Conservation (phyloP, 257 asterid species). For the Solanum peruvianum region DNA sequence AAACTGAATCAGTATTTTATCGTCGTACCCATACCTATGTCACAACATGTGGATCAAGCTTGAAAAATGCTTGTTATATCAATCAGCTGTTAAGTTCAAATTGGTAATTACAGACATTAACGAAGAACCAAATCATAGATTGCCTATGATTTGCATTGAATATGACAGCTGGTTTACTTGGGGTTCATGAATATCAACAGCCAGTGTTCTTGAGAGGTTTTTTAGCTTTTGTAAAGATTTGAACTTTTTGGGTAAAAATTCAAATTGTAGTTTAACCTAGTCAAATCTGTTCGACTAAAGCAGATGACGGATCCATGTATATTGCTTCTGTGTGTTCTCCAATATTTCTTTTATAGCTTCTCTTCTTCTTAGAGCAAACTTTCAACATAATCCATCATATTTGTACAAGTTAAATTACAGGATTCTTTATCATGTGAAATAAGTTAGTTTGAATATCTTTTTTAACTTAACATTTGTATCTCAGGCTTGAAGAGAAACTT, state of each 20-base stretch:
- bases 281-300: not conserved
- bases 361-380: not conserved
- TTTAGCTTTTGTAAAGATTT: not conserved
- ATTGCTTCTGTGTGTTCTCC: not conserved
- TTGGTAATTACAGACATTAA: not conserved
- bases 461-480: conserved; percentile 7
- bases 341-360: not conserved
- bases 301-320: not conserved
- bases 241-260: not conserved
- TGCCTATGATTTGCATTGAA: not conserved
- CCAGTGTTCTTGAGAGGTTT: not conserved
- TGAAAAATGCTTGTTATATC: not conserved
- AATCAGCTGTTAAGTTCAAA: not conserved
- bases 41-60: not conserved
- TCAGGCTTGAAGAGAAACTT: conserved; percentile 68
- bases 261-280: not conserved
- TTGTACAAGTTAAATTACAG: not conserved
- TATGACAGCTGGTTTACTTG: not conserved
- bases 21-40: not conserved
- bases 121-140: not conserved
- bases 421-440: not conserved
- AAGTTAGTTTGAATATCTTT: conserved; percentile 3
- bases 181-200: not conserved
- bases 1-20: not conserved
- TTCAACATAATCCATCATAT: not conserved